Evolutionary conservation across 768 basidiomycete genomes (phyloP).

Genomic region (Dioszegia crocea): DNA sequence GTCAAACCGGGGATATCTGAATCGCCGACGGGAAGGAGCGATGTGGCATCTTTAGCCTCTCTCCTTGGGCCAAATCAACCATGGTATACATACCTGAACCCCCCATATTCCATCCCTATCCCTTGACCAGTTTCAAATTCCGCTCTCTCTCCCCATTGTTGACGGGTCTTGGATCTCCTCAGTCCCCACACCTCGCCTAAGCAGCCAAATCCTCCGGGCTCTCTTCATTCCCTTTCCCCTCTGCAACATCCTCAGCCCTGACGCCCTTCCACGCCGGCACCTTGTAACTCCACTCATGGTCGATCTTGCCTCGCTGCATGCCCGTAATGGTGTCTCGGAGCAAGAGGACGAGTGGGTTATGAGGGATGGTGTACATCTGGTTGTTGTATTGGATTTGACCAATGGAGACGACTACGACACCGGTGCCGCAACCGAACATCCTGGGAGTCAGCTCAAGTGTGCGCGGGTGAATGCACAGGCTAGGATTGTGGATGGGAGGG

Average conservation of each 20-base stretch:
- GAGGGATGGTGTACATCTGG: slow-evolving; percentile 26
- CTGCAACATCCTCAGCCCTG: slow-evolving; percentile 1
- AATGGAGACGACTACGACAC: slow-evolving; percentile 38
- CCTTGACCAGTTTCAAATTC: too few species aligned
- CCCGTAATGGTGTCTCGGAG: slow-evolving; percentile 39
- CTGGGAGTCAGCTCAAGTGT: slow-evolving; percentile 10
- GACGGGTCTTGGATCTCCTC: too few species aligned
- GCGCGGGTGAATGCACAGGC: too few species aligned
- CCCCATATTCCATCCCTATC: too few species aligned
- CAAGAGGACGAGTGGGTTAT: slow-evolving; percentile 32
- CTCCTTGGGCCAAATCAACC: too few species aligned
- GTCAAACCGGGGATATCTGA: too few species aligned
- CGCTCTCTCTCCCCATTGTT: too few species aligned
- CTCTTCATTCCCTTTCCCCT: slow-evolving; percentile 8
- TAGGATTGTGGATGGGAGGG: too few species aligned
- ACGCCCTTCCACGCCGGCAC: slow-evolving; percentile 35
- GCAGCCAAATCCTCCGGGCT: slow-evolving; percentile 3
- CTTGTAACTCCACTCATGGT: slow-evolving; percentile 34
- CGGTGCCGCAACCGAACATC: slow-evolving; percentile 45
- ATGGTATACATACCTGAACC: too few species aligned
- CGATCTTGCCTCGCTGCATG: slow-evolving; percentile 37
- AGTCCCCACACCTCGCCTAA: too few species aligned
- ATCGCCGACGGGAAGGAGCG: too few species aligned
- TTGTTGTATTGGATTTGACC: slow-evolving; percentile 34
- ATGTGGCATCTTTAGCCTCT: too few species aligned